Base-by-base conservation (phyloP, 768 basidiomycete species). In the Trametes cubensis region DNA sequence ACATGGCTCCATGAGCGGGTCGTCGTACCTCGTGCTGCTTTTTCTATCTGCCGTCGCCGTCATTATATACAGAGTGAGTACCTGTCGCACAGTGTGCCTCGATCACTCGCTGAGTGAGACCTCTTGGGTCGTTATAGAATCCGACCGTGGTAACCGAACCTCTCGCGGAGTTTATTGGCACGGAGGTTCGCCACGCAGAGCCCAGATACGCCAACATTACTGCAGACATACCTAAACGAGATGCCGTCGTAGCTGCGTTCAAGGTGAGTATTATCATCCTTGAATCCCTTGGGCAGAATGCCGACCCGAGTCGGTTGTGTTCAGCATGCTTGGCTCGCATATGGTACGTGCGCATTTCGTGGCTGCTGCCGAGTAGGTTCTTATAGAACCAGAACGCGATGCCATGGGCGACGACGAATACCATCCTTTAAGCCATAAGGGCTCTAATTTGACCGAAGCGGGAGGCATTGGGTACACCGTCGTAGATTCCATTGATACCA, bases 341-440 rank as follows among this genome's bases (percentile, higher is more conserved):
- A 95, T 70, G 92, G 92, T 92, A 63, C 55, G 78, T 74, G 7
- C n/a, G 48, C 38, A 20, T 54, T 8, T 42, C 14, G 50, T 55
- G 50, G 60, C 25, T 55, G 58, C 67, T 57, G 60, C 42, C 30
- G 30, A 72, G 46, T 46, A 14, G 4, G 21, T 11, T 21, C 56
- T 69, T 44, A 67, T 55, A 17, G 56, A 53, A 41, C 20, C 76
- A 94, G 94, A 94, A 76, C 78, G 85, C 48, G 87, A 97, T 72
- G 95, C 95, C 2, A 94, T 93, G 85, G 95, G 95, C 1, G 82
- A 82, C 58, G 94, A 97, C 76, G 92, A 96, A 73, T 97, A 94
- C 69, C 93, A 96, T 69, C 95, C 95, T 0, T 81, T 98, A 23
- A 82, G 82, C 55, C 80, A 81, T 51, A 76, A 75, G 26, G 95